Evolutionary conservation across 1,139 yeast genomes (phyloP).

Genomic region (Diutina neorugosa): DNA sequence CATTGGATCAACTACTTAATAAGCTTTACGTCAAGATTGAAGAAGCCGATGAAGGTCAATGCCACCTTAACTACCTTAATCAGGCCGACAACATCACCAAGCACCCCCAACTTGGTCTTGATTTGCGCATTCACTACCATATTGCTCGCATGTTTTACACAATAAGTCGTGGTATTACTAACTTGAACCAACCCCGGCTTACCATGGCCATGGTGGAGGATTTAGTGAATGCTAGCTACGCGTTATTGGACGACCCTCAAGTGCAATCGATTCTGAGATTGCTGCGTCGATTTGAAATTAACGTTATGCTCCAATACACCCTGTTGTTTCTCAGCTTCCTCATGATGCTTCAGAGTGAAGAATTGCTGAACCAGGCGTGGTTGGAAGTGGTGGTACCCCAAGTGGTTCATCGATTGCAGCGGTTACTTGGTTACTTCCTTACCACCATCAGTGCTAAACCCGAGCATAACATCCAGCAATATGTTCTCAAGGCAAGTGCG

Average conservation of each 20-base stretch:
- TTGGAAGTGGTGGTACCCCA: background rate
- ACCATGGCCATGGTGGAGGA: background rate
- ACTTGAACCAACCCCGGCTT: background rate
- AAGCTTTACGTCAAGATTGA: slow-evolving; percentile 13
- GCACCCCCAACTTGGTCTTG: background rate
- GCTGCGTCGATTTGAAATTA: slow-evolving; percentile 15
- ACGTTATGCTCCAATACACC: slow-evolving; percentile 19
- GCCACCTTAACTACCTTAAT: slow-evolving; percentile 11
- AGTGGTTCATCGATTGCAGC: background rate
- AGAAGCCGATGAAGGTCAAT: background rate
- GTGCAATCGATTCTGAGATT: background rate
- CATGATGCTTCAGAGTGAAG: slow-evolving; percentile 26
- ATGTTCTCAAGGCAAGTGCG: background rate
- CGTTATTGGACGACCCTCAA: background rate
- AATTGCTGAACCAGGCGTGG: slow-evolving; percentile 7
- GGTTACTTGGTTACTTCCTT: background rate
- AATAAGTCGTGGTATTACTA: background rate
- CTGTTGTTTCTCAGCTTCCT: slow-evolving; percentile 20
- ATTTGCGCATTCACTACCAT: background rate
- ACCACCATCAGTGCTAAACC: background rate
- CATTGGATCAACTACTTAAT: slow-evolving; percentile 13
- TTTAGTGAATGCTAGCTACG: background rate
- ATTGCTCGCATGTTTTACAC: background rate
- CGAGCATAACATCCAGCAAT: background rate
- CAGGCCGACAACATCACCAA: slow-evolving; percentile 11